Base-by-base conservation (phyloP, 768 basidiomycete species). In the Auriscalpium microsporum region DNA sequence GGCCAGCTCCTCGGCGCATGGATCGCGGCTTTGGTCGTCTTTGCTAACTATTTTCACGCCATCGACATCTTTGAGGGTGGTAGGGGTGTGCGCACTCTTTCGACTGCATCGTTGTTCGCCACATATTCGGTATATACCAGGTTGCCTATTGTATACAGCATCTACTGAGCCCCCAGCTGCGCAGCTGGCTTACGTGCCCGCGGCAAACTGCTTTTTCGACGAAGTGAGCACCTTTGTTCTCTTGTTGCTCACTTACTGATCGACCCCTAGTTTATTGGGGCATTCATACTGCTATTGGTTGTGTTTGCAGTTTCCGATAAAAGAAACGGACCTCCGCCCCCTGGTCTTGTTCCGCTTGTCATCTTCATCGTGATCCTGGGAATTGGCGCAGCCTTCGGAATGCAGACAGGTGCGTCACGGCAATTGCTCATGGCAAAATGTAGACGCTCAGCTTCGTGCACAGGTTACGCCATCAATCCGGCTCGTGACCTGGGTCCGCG, bases 401-500 rank as follows among this genome's bases (percentile, higher is more conserved):
- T 81, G 76, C 72, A 87, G 61, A 87, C 85, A 8, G 58, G 66
- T 56, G 52, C 10, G 53, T 52, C 3, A n/a, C 38, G 19, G 21
- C n/a, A 8, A 36, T 37, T 17, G 10, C 23, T 45, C 21, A 28
- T 23, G 37, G 52, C 28, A 14, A 28, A 28, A 28, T 28, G 5
- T 28, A 14, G 10, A 44, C 23, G 38, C 11, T 48, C 45, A 53
- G 37, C 50, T 34, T 28, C 17, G 23, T 13, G 4, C 28, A 9
- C 56, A 77, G 82, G 78, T 46, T 83, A 74, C 58, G 80, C 84
- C 6, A 69, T 86, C 52, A 87, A 87, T 59, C 86, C 86, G 42
- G 83, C 86, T 36, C 81, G 86, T 62, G 86, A 87, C 68, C 69
- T 87, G 33, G 86, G 86, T 6, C 86, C 86, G 2, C 75, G 86